These are phyloP conservation scores for Cymbidium sinense DNA, from an alignment of 106 monocot genomes.

Conservation along the genomic window DNA sequence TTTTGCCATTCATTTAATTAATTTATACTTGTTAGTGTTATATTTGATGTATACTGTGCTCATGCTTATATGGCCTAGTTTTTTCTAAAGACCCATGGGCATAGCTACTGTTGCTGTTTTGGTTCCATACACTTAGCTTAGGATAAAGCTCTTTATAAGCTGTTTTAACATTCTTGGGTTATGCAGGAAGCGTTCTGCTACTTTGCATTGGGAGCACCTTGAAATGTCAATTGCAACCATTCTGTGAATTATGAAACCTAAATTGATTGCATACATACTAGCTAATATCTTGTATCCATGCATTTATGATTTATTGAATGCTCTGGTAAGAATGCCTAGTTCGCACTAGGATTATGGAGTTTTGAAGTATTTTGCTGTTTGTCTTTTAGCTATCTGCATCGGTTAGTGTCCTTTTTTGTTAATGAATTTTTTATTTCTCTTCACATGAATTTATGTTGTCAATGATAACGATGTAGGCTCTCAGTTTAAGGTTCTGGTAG, in stretches of 20 bases:
- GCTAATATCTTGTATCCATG: not conserved
- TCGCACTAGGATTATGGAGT: not conserved
- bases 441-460: not conserved
- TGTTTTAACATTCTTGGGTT: not conserved
- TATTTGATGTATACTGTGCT: too few species aligned
- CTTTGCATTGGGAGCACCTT: not conserved
- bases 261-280: not conserved
- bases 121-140: not conserved
- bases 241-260: too few species aligned
- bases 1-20: too few species aligned
- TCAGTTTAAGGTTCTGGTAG: constrained; percentile 62
- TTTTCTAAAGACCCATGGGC: not conserved
- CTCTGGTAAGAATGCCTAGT: not conserved
- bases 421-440: not conserved
- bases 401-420: not conserved
- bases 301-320: not conserved
- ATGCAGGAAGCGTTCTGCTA: not conserved
- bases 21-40: too few species aligned
- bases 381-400: not conserved
- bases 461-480: constrained; percentile 28
- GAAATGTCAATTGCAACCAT: not conserved
- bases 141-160: not conserved
- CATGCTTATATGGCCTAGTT: too few species aligned
- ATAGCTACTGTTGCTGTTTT: not conserved
- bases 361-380: not conserved